Evolutionary conservation across 2,329 filamentous ascomycete genomes (phyloP).

Genomic region (Leptographium radiaticola): DNA sequence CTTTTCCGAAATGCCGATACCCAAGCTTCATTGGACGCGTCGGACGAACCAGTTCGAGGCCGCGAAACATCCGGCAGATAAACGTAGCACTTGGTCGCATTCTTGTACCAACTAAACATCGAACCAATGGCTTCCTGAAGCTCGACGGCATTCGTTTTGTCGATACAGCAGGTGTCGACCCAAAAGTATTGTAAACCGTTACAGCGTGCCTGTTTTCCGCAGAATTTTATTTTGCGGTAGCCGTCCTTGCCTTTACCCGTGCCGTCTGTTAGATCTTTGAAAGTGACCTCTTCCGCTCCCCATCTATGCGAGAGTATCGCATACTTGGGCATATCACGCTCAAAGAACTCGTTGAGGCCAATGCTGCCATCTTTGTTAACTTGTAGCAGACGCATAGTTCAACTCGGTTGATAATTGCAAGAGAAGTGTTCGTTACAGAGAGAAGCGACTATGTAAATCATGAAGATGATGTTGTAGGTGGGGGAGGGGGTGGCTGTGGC

Average conservation of each 20-base stretch:
- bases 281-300: neutral
- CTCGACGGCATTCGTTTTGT: conserved; percentile 5
- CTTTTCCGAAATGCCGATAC: neutral
- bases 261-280: neutral
- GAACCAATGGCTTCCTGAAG: conserved; percentile 4
- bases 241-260: neutral
- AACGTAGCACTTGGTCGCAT: conserved; percentile 1
- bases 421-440: too few relatives aligned
- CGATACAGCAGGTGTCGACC: too few relatives aligned
- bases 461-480: too few relatives aligned
- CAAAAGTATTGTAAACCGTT: neutral
- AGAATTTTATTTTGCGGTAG: neutral
- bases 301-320: conserved; percentile 8
- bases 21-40: neutral
- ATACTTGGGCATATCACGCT: too few relatives aligned
- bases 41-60: neutral
- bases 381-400: too few relatives aligned
- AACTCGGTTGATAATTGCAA: too few relatives aligned
- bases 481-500: too few relatives aligned
- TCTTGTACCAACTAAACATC: conserved; percentile 6
- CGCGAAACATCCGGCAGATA: conserved; percentile 3
- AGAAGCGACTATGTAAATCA: too few relatives aligned
- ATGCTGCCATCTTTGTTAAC: too few relatives aligned
- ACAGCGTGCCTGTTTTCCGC: neutral
- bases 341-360: too few relatives aligned